Evolutionary conservation across 2,329 filamentous ascomycete genomes (phyloP).

Genomic region (Venturia carpophila): DNA sequence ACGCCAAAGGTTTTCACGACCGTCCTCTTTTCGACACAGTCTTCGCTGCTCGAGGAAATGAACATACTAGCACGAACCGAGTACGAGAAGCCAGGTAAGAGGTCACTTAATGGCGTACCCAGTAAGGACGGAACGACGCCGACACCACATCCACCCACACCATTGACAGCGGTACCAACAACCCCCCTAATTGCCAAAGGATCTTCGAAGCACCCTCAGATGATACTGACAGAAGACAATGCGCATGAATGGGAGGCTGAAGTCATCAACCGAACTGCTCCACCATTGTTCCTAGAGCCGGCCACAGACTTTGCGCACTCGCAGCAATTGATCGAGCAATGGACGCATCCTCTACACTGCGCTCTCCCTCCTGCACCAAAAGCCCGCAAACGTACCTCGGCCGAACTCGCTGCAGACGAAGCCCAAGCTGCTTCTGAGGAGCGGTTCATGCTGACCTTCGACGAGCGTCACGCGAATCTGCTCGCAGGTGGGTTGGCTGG

Average conservation of each 20-base stretch:
- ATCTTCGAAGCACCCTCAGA: constrained; percentile 63
- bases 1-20: constrained; percentile 62
- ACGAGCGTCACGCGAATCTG: constrained; percentile 64
- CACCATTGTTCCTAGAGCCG: constrained; percentile 70
- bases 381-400: constrained; percentile 83
- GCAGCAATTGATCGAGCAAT: constrained; percentile 60
- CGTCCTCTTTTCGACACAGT: constrained; percentile 75
- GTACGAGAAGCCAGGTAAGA: constrained; percentile 41
- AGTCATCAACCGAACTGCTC: constrained; percentile 63
- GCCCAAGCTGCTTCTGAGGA: constrained; percentile 83
- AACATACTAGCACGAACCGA: constrained; percentile 68
- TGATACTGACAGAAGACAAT: constrained; percentile 68
- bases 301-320: constrained; percentile 61
- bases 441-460: constrained; percentile 84
- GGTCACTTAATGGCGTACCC: constrained; percentile 24
- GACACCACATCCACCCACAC: constrained; percentile 59
- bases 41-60: constrained; percentile 68
- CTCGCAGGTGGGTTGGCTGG: constrained; percentile 51
- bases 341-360: constrained; percentile 70
- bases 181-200: constrained; percentile 48
- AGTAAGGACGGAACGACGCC: constrained; percentile 33
- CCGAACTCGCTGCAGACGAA: constrained; percentile 91
- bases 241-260: constrained; percentile 68
- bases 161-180: constrained; percentile 47
- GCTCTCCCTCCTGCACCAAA: constrained; percentile 75